Percentiles rank a stretch among this genome's conserved stretches.
Evolutionary conservation across 2,329 filamentous ascomycete genomes (phyloP).

Genomic region (Verruconis gallopava): DNA sequence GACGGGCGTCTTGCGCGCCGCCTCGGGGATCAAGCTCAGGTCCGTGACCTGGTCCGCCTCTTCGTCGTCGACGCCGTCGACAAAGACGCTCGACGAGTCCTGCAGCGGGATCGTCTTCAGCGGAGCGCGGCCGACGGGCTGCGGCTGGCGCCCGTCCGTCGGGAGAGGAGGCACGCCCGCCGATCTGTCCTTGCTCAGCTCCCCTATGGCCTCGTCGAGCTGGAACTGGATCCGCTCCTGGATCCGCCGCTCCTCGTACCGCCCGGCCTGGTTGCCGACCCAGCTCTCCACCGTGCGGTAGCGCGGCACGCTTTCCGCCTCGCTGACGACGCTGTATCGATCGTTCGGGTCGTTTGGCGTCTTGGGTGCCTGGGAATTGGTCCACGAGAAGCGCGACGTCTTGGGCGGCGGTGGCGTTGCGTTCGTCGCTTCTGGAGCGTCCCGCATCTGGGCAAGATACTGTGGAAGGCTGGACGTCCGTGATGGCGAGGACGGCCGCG

Average conservation of each 20-base stretch:
- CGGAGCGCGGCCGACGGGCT: neutral
- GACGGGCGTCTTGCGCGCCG: neutral
- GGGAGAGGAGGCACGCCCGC: neutral
- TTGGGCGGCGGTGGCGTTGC: constrained; percentile 4
- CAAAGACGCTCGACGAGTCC: neutral
- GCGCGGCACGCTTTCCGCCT: constrained; percentile 23
- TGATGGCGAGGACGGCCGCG: constrained; percentile 59
- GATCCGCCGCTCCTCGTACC: constrained; percentile 23
- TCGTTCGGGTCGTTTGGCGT: constrained; percentile 21
- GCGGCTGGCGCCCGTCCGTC: neutral
- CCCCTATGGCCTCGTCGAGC: constrained; percentile 21
- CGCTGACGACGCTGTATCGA: constrained; percentile 24
- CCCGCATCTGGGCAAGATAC: constrained; percentile 67
- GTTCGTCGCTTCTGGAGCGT: constrained; percentile 61
- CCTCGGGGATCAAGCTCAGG: neutral
- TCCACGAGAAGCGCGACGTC: constrained; percentile 24
- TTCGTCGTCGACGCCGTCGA: neutral
- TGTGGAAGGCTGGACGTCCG: constrained; percentile 63
- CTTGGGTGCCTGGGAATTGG: constrained; percentile 26
- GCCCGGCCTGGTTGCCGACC: constrained; percentile 27
- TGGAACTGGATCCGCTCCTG: constrained; percentile 21
- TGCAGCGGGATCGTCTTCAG: neutral
- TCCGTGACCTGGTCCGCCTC: neutral
- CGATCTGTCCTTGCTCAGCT: neutral
- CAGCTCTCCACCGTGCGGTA: constrained; percentile 29